phyloP scores from a whole-genome alignment of 164 flowering plant species.

The Sextonia rubra region DNA sequence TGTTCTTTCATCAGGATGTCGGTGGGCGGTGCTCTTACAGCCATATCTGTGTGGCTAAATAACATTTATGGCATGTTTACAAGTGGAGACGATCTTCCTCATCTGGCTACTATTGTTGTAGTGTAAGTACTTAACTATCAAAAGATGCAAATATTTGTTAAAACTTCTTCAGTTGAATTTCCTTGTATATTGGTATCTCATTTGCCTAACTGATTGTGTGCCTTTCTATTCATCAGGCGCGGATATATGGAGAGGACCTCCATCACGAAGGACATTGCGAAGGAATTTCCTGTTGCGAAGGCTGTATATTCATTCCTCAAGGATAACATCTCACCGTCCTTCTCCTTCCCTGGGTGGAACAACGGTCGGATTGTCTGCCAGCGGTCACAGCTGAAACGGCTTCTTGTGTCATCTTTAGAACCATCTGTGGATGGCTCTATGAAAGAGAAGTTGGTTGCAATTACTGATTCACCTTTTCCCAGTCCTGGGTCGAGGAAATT shows the following conservation, averaged over 20 bases:
- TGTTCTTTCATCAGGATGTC: constrained; percentile 63
- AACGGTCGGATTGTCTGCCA: constrained; percentile 83
- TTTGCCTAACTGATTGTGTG: neutral
- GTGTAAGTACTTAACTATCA: constrained; percentile 52
- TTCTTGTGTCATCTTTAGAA: constrained; percentile 33
- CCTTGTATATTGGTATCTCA: neutral
- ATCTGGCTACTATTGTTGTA: constrained; percentile 66
- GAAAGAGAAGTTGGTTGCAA: constrained; percentile 30
- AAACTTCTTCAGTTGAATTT: neutral
- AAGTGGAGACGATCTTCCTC: constrained; percentile 74
- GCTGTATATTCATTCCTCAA: constrained; percentile 62
- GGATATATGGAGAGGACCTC: constrained; percentile 77
- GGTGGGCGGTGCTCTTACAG: constrained; percentile 79
- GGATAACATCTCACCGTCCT: constrained; percentile 56
- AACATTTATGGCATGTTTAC: constrained; percentile 40
- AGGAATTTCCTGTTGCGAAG: constrained; percentile 64
- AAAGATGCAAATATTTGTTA: neutral
- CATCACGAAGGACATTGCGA: constrained; percentile 25
- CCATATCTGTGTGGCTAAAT: constrained; percentile 82
- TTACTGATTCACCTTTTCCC: constrained; percentile 47
- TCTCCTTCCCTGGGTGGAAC: constrained; percentile 81
- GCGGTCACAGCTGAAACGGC: constrained; percentile 59
- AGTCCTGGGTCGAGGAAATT: constrained; percentile 29
- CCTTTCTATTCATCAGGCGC: constrained; percentile 43
- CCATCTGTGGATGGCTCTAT: constrained; percentile 38